Percentiles rank a stretch among this genome's conserved stretches.
These are phyloP conservation scores for Pascua guehoae DNA, from an alignment of 1,284 basidiomycete species.

Conservation along the genomic window DNA sequence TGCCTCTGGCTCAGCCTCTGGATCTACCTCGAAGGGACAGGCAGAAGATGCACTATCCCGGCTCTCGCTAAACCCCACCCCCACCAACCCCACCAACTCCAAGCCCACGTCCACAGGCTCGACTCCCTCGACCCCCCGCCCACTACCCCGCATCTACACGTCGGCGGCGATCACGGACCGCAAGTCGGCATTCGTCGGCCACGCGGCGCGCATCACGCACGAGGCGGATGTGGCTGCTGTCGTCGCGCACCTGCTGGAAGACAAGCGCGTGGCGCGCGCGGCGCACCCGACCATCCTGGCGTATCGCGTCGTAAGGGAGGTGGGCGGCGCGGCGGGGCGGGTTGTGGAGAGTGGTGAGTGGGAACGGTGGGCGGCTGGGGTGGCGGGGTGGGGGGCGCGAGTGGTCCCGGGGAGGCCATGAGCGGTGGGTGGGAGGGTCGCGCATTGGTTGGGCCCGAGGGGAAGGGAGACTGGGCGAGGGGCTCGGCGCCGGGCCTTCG, in stretches of 20 bases:
- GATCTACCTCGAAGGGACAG: neutral
- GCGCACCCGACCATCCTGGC: constrained; percentile 87
- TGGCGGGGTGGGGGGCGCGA: too few species aligned
- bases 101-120: neutral
- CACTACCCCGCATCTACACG: constrained; percentile 54
- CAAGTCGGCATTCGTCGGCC: constrained; percentile 76
- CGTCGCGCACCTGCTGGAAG: constrained; percentile 66
- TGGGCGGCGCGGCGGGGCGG: constrained; percentile 37
- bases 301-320: constrained; percentile 51
- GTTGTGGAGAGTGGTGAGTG: constrained; percentile 40
- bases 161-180: constrained; percentile 76
- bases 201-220: constrained; percentile 72
- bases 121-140: too few species aligned
- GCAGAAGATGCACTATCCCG: too few species aligned
- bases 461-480: too few species aligned
- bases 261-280: constrained; percentile 59
- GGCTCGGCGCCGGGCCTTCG: too few species aligned
- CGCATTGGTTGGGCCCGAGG: too few species aligned
- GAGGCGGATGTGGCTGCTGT: constrained; percentile 72
- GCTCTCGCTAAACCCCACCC: too few species aligned
- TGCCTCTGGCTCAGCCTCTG: neutral
- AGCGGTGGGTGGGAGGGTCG: too few species aligned
- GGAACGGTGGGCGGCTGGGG: too few species aligned
- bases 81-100: neutral
- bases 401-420: too few species aligned